These are phyloP conservation scores for Leccinellum rugosiceps DNA, from an alignment of 768 basidiomycete genomes.

Conservation along the genomic window DNA sequence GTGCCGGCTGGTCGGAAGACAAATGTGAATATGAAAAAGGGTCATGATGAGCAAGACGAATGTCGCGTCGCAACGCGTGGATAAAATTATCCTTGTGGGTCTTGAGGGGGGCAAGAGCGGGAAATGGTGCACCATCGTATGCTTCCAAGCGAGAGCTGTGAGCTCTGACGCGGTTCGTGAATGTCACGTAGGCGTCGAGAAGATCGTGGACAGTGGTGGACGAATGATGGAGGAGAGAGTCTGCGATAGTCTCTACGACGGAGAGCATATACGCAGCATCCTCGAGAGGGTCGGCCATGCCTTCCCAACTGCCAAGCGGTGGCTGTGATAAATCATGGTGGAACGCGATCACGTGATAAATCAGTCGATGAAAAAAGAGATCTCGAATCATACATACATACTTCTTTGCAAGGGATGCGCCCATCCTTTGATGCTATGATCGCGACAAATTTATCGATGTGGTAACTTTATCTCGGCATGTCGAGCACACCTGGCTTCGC, in stretches of 20 bases:
- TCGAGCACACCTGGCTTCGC: too few species aligned
- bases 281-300: conserved; percentile 1
- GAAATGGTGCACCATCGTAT: background rate
- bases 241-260: conserved; percentile 44
- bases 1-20: conserved; percentile 1
- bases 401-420: too few species aligned
- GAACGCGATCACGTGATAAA: background rate
- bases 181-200: conserved; percentile 56
- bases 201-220: conserved; percentile 51
- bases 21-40: conserved; percentile 23
- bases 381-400: too few species aligned
- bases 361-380: too few species aligned
- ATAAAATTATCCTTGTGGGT: conserved; percentile 34
- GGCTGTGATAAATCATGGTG: background rate
- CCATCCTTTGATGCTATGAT: background rate
- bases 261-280: conserved; percentile 36
- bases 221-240: conserved; percentile 40
- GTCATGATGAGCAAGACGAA: conserved; percentile 40
- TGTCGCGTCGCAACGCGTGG: conserved; percentile 49
- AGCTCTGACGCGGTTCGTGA: conserved; percentile 43
- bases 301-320: background rate
- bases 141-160: conserved; percentile 6
- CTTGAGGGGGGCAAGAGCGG: conserved; percentile 31
- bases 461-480: background rate
- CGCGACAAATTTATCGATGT: background rate